Percentiles rank a stretch among this genome's conserved stretches.
These are phyloP conservation scores for Aspergillus coremiiformis DNA, from an alignment of 495 filamentous ascomycete genomes.

Conservation along the genomic window DNA sequence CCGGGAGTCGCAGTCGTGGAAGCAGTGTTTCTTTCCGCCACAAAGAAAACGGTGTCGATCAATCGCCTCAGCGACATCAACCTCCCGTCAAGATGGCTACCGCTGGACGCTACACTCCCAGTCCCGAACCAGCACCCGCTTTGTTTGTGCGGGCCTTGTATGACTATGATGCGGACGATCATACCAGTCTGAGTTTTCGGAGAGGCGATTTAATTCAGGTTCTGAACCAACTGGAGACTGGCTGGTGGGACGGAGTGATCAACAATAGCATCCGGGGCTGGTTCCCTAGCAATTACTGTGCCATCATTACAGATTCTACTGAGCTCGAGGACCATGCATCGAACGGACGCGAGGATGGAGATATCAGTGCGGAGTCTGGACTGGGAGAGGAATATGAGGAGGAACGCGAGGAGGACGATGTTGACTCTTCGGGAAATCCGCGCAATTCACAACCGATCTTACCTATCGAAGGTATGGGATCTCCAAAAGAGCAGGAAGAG, in stretches of 20 bases:
- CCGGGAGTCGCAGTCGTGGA: constrained; percentile 27
- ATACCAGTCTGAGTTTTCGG: constrained; percentile 90
- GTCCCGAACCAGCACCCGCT: constrained; percentile 60
- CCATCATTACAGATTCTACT: constrained; percentile 66
- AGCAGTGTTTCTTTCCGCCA: constrained; percentile 23
- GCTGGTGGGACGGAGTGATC: constrained; percentile 99
- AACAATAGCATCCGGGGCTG: constrained; percentile 74
- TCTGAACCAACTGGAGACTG: constrained; percentile 92
- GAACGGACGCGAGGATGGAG: constrained; percentile 38
- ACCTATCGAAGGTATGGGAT: constrained; percentile 58
- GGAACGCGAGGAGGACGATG: constrained; percentile 58
- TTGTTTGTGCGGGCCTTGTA: constrained; percentile 95
- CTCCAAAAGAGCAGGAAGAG: constrained; percentile 66
- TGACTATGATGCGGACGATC: constrained; percentile 94
- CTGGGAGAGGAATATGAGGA: constrained; percentile 62
- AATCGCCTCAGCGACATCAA: constrained; percentile 21
- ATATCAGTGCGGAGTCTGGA: constrained; percentile 51
- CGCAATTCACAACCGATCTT: constrained; percentile 49
- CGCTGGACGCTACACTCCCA: constrained; percentile 53
- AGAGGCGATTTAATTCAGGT: constrained; percentile 96
- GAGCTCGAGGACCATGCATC: constrained; percentile 43
- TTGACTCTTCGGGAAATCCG: constrained; percentile 55
- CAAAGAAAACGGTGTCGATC: constrained; percentile 20
- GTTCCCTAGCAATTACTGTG: constrained; percentile 99
- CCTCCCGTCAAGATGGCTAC: constrained; percentile 31